Percentiles rank a stretch among this genome's conserved stretches.
Evolutionary conservation across 441 rosid genomes (phyloP).

Genomic region (Adansonia rubrostipa): DNA sequence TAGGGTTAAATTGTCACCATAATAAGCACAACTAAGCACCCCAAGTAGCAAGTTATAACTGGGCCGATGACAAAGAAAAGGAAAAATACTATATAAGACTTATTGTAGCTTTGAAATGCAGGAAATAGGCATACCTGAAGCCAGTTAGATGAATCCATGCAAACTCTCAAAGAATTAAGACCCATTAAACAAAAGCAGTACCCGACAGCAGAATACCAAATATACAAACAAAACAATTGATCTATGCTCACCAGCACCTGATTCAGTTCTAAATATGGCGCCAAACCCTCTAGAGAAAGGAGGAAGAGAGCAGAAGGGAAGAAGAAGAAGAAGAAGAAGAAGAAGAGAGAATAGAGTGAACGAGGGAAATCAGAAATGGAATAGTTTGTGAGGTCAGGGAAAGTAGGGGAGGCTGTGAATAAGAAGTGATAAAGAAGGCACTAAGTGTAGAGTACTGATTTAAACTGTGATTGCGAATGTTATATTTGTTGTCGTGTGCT

Average conservation of each 20-base stretch:
- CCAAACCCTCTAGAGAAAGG: conserved; percentile 19
- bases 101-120: conserved; percentile 17
- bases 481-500: not conserved
- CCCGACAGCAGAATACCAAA: not conserved
- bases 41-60: not conserved
- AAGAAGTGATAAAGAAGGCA: conserved; percentile 72
- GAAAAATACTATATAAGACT: not conserved
- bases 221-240: not conserved
- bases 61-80: not conserved
- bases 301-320: no score
- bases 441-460: not conserved
- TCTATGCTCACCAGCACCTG: not conserved
- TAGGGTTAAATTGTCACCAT: not conserved
- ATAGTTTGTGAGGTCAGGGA: conserved; percentile 19
- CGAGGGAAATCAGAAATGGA: conserved; percentile 25
- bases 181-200: conserved; percentile 35
- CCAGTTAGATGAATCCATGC: conserved; percentile 95
- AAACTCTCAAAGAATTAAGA: conserved; percentile 78
- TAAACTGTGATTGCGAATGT: conserved; percentile 3
- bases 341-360: conserved; percentile 6
- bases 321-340: no score
- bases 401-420: conserved; percentile 50
- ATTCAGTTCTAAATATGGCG: conserved; percentile 14
- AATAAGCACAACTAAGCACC: not conserved
- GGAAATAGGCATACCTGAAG: conserved; percentile 58